Percentiles rank a stretch among this genome's conserved stretches.
Conservation (phyloP, 2,329 filamentous ascomycete species). For the Claviceps pazoutovae region DNA sequence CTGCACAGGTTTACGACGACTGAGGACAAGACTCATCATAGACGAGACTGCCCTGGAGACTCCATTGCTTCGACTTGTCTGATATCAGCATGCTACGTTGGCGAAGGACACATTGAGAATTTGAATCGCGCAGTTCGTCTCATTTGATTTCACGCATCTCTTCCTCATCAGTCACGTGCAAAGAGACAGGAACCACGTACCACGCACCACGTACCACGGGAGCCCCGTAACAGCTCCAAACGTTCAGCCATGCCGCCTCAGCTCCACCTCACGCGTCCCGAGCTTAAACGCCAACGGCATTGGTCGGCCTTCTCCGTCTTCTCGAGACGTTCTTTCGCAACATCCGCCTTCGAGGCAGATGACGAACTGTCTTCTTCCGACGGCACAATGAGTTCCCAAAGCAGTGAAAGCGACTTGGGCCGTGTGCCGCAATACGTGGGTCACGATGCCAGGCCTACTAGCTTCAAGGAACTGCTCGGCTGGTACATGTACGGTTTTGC, state of each 20-base stretch:
- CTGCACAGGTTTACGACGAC: background rate
- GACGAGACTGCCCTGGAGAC: background rate
- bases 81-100: background rate
- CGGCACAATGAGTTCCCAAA: slow-evolving; percentile 21
- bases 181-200: background rate
- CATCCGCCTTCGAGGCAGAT: slow-evolving; percentile 54
- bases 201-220: background rate
- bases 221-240: background rate
- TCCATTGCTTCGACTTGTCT: background rate
- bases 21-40: background rate
- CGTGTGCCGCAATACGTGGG: slow-evolving; percentile 50
- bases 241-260: slow-evolving; percentile 5
- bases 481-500: slow-evolving; percentile 98
- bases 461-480: slow-evolving; percentile 70
- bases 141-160: too few relatives aligned
- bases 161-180: slow-evolving; percentile 2
- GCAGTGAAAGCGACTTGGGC: slow-evolving; percentile 22
- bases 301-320: slow-evolving; percentile 35
- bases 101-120: background rate
- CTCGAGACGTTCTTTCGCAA: slow-evolving; percentile 42
- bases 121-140: too few relatives aligned
- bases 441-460: slow-evolving; percentile 82
- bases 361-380: slow-evolving; percentile 44
- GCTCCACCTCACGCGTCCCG: slow-evolving; percentile 24
- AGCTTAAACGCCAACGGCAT: slow-evolving; percentile 26